A percentile compares a stretch with the other conserved stretches of the same genome.
These are phyloP conservation scores for Dichotomocladium elegans DNA, from an alignment of 371 early-diverging fungal species.

Conservation along the genomic window DNA sequence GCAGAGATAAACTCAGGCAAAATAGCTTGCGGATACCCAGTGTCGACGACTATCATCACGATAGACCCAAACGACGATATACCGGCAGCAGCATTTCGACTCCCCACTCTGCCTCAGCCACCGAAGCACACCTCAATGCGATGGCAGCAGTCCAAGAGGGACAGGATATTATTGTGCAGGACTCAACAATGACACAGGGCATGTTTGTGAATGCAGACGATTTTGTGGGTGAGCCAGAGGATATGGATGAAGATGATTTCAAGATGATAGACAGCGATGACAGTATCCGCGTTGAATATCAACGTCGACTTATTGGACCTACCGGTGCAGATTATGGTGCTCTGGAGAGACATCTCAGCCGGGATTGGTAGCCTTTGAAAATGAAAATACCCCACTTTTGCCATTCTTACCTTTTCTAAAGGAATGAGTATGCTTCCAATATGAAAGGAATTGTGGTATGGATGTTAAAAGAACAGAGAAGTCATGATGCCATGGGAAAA, in stretches of 20 bases:
- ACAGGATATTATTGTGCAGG: neutral
- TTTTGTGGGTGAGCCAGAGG: constrained; percentile 29
- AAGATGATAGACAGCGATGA: constrained; percentile 2
- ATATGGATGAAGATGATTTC: constrained; percentile 16
- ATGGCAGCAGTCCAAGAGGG: neutral
- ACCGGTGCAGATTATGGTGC: constrained; percentile 4
- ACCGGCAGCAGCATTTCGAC: neutral
- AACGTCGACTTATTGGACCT: constrained; percentile 12
- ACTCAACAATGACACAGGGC: neutral
- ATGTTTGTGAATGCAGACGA: constrained; percentile 2
- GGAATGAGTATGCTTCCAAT: too few species aligned
- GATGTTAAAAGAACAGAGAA: too few species aligned
- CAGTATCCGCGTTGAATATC: constrained; percentile 8
- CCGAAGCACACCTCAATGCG: neutral
- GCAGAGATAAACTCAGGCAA: too few species aligned
- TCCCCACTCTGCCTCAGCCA: constrained; percentile 17
- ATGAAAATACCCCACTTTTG: too few species aligned
- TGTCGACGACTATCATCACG: neutral
- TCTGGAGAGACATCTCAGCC: constrained; percentile 16
- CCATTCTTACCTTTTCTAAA: too few species aligned
- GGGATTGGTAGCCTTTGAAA: too few species aligned
- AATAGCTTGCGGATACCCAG: neutral
- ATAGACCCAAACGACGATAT: neutral
- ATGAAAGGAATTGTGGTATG: too few species aligned
- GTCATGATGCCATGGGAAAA: too few species aligned